Percentiles rank a stretch among this genome's conserved stretches.
Evolutionary conservation across 2,329 filamentous ascomycete genomes (phyloP).

Genomic region (Chrysoporthe deuterocubensis): DNA sequence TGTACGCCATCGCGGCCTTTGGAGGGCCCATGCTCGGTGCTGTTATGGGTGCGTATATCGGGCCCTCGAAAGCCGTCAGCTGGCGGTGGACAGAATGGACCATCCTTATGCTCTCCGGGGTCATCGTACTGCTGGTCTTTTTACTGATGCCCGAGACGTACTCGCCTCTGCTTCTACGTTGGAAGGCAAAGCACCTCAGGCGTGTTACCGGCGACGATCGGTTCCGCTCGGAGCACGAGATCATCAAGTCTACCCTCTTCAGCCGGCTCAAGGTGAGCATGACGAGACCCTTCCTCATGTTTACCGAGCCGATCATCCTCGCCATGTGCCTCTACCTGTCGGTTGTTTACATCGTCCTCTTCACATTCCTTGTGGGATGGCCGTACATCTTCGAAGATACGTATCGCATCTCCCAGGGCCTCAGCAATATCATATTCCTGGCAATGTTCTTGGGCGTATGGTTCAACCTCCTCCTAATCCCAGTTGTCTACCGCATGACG

Average conservation of each 20-base stretch:
- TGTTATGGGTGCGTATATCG: constrained; percentile 65
- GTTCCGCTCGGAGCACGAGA: constrained; percentile 68
- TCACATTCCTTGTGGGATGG: constrained; percentile 57
- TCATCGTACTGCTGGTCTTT: constrained; percentile 59
- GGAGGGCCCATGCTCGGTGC: constrained; percentile 47
- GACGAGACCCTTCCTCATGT: constrained; percentile 46
- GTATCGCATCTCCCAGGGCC: constrained; percentile 47
- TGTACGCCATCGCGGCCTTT: constrained; percentile 53
- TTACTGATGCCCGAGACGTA: constrained; percentile 71
- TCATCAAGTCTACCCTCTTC: constrained; percentile 53
- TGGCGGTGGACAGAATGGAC: constrained; percentile 72
- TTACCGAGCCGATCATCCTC: constrained; percentile 44
- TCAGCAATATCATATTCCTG: constrained; percentile 49
- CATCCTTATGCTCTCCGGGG: constrained; percentile 64
- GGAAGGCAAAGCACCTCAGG: constrained; percentile 63
- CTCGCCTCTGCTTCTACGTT: constrained; percentile 56
- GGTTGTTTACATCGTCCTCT: constrained; percentile 57
- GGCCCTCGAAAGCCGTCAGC: constrained; percentile 53
- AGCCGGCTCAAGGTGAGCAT: constrained; percentile 53
- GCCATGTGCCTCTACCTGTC: constrained; percentile 55
- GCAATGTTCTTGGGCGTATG: constrained; percentile 48
- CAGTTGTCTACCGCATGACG: constrained; percentile 40
- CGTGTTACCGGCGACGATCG: constrained; percentile 64
- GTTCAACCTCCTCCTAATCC: constrained; percentile 39
- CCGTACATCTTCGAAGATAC: constrained; percentile 50